phyloP scores from a whole-genome alignment of 1,139 yeast genomes.

The Meyerozyma carpophila region DNA sequence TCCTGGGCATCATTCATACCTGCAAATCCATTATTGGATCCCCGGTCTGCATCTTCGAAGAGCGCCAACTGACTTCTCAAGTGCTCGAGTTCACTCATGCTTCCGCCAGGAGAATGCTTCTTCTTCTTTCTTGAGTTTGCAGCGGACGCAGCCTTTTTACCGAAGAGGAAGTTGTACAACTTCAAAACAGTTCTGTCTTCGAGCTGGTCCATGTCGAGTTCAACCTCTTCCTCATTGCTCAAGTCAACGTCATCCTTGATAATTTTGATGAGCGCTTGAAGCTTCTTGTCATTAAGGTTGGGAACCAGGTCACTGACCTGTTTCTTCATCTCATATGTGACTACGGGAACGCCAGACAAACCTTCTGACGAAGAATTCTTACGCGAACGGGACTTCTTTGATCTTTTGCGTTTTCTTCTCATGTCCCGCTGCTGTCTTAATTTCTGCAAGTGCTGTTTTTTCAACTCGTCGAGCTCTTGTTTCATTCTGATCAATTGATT shows the following conservation, averaged over 20 bases:
- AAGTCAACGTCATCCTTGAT: constrained; percentile 82
- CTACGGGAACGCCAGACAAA: constrained; percentile 31
- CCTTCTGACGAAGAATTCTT: neutral
- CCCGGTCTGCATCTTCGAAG: constrained; percentile 49
- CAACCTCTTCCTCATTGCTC: constrained; percentile 77
- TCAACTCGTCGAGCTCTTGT: constrained; percentile 74
- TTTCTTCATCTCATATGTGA: constrained; percentile 94
- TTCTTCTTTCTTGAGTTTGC: constrained; percentile 44
- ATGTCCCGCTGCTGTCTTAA: constrained; percentile 42
- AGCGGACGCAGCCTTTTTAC: constrained; percentile 42
- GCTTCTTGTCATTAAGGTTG: constrained; percentile 70
- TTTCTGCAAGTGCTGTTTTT: constrained; percentile 63
- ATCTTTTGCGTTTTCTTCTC: constrained; percentile 46
- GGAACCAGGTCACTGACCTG: constrained; percentile 86
- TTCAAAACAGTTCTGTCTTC: constrained; percentile 81
- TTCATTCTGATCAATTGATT: constrained; percentile 84
- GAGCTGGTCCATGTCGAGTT: constrained; percentile 90
- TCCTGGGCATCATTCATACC: constrained; percentile 23
- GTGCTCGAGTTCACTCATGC: constrained; percentile 74
- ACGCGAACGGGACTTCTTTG: constrained; percentile 15
- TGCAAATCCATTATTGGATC: constrained; percentile 19
- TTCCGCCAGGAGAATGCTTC: constrained; percentile 61
- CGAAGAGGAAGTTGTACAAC: constrained; percentile 74
- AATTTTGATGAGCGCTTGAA: constrained; percentile 78
- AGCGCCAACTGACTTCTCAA: constrained; percentile 78